These are phyloP conservation scores for Aureobasidium musti DNA, from an alignment of 2,329 filamentous ascomycete species.

Conservation along the genomic window DNA sequence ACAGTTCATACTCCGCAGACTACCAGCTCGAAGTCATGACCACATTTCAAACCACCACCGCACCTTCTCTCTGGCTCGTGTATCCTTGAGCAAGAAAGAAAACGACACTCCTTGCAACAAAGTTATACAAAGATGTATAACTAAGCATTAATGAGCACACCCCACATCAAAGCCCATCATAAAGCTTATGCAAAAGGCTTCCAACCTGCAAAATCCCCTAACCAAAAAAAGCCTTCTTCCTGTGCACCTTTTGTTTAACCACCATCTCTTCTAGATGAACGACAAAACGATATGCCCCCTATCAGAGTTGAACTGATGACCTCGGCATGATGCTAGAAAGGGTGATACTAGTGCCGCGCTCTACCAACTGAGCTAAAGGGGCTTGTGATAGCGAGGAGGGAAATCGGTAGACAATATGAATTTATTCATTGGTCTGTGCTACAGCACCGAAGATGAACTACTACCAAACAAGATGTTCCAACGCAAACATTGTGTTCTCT, in stretches of 20 bases:
- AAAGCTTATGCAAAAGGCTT: not conserved
- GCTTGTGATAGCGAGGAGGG: not conserved
- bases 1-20: too few species aligned
- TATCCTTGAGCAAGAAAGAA: too few species aligned
- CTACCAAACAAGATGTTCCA: not conserved
- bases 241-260: not conserved
- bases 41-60: too few species aligned
- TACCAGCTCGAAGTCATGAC: too few species aligned
- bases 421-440: not conserved
- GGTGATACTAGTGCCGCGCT: constrained; percentile 26
- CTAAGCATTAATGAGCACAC: too few species aligned
- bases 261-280: not conserved
- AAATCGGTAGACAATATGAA: not conserved
- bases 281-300: constrained; percentile 1
- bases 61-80: too few species aligned
- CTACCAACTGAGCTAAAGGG: constrained; percentile 27
- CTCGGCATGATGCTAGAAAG: constrained; percentile 15
- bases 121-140: too few species aligned
- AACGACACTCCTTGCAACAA: too few species aligned
- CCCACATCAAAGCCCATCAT: too few species aligned
- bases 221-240: not conserved
- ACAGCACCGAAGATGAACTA: not conserved
- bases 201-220: not conserved
- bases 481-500: too few species aligned
- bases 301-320: constrained; percentile 27